These are phyloP conservation scores for Neopestalotiopsis clavispora DNA, from an alignment of 2,329 filamentous ascomycete genomes.

Conservation along the genomic window DNA sequence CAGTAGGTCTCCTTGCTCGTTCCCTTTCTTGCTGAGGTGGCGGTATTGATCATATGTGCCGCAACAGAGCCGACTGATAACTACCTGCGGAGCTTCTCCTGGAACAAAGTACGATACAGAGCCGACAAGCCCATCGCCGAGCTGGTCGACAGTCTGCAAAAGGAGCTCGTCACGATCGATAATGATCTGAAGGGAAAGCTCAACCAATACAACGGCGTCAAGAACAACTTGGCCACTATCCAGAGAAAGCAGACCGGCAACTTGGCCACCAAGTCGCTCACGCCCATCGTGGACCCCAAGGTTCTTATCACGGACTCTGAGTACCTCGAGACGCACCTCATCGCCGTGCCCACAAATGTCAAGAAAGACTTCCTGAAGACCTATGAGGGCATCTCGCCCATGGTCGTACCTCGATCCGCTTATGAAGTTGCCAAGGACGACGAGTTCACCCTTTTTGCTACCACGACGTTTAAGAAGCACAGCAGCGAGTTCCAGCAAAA, in stretches of 20 bases:
- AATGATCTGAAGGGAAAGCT: slow-evolving; percentile 96
- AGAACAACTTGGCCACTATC: slow-evolving; percentile 79
- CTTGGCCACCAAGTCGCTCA: slow-evolving; percentile 89
- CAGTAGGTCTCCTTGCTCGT: slow-evolving; percentile 60
- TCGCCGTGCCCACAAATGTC: slow-evolving; percentile 80
- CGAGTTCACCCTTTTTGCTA: slow-evolving; percentile 87
- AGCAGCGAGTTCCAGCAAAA: slow-evolving; percentile 88
- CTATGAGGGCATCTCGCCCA: slow-evolving; percentile 87
- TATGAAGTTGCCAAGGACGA: slow-evolving; percentile 81
- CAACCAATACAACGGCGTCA: slow-evolving; percentile 90
- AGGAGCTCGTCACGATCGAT: slow-evolving; percentile 92
- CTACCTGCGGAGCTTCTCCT: slow-evolving; percentile 86
- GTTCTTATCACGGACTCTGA: slow-evolving; percentile 88
- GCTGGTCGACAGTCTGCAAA: slow-evolving; percentile 85
- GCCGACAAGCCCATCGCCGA: slow-evolving; percentile 89
- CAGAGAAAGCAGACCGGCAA: slow-evolving; percentile 94
- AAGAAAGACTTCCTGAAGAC: slow-evolving; percentile 87
- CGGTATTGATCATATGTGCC: slow-evolving; percentile 11
- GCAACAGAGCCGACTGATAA: slow-evolving; percentile 87
- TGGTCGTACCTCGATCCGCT: slow-evolving; percentile 93
- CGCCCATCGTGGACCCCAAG: slow-evolving; percentile 82
- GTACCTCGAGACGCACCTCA: slow-evolving; percentile 93
- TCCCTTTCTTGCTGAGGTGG: neutral
- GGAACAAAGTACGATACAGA: slow-evolving; percentile 98
- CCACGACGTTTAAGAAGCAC: slow-evolving; percentile 93